Evolutionary conservation across 768 basidiomycete genomes (phyloP).

Genomic region (Leccinum imitatum): DNA sequence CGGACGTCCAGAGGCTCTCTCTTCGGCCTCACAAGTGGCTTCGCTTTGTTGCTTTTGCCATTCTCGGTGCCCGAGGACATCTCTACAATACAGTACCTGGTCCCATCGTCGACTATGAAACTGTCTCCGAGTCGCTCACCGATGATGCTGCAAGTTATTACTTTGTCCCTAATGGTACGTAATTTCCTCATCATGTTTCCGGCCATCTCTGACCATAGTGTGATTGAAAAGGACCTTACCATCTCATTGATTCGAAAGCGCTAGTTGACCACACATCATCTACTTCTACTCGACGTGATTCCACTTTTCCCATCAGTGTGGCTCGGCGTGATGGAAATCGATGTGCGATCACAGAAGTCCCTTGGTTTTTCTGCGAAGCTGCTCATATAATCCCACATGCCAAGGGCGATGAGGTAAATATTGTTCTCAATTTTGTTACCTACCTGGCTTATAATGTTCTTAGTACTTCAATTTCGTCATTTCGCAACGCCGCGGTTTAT

Average conservation of each 20-base stretch:
- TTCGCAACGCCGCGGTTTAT: background rate
- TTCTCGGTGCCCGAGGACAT: background rate
- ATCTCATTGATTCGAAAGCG: background rate
- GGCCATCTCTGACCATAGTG: background rate
- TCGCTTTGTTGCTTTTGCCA: background rate
- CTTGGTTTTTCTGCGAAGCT: background rate
- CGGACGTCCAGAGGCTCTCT: background rate
- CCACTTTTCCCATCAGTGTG: background rate
- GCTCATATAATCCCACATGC: background rate
- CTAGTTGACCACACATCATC: background rate
- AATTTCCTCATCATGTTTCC: background rate
- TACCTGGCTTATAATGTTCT: background rate
- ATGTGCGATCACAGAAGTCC: background rate
- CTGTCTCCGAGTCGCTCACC: background rate
- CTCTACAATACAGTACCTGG: background rate
- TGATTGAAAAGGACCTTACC: background rate
- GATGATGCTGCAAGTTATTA: background rate
- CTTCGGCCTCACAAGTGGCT: background rate
- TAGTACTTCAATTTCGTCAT: background rate
- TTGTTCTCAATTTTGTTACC: background rate
- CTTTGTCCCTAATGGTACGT: background rate
- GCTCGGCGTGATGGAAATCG: background rate
- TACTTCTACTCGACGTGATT: background rate
- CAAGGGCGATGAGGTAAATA: background rate
- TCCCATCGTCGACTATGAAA: background rate